Evolutionary conservation across 805 yeast species (phyloP), one percentile per base, ranked within the genome.

Genomic region (Isabelozyma heimii): DNA sequence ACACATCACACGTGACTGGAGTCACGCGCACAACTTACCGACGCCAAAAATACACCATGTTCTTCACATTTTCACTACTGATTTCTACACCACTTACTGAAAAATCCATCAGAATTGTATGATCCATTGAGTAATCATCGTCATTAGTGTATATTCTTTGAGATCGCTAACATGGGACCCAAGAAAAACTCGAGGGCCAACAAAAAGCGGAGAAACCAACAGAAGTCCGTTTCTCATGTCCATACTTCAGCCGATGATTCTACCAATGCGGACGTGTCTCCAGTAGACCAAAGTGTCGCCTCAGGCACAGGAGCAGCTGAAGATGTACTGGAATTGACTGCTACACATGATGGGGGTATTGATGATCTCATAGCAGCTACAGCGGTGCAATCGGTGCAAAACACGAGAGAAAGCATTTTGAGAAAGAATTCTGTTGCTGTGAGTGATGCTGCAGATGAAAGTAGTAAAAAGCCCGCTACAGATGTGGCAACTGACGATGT

Each of bases 311-410:
- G 24, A 20, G 24, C 6, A 20, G 6, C 24, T 6, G 24, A 20
- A 20, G 24, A 20, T 20, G 24, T 5, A 20, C 24, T 20, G 24
- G 24, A 6, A 20, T 20, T 6, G 24, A 6, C 6, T 5, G 9
- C 35, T 30, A 30, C 35, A 10, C 2, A 30, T 30, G 20, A 37
- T 26, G 42, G 14, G 27, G 47, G 49, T 8, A 48, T 53, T 26
- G 55, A 46, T 37, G 50, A 47, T 33, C 49, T 48, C 26, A 53
- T 53, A n/a, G 38, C 52, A 5, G 47, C 51, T 5, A 42, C 47
- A 37, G 57, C 57, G 8, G 33, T 37, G 16, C 14, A 45, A 10
- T 44, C 53, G 4, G 57, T 51, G 12, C 17, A 10, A 3, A 38
- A 44, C 35, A 53, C 53, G 20, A 51, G 45, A 24, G 49, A 46